phyloP scores from a whole-genome alignment of 257 asterid genomes.

The Eustoma russellianum region DNA sequence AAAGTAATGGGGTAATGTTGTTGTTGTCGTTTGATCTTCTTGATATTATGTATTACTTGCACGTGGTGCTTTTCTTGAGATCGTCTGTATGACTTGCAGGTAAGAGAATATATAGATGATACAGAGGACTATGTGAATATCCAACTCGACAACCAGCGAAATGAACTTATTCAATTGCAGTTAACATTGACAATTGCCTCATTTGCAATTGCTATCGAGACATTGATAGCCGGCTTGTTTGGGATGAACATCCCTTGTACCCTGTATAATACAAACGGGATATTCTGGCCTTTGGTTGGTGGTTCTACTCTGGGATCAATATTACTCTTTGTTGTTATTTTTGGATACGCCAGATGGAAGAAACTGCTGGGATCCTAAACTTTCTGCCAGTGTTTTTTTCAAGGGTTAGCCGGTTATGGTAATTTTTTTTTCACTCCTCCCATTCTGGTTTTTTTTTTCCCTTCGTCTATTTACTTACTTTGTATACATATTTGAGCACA shows the following conservation, averaged over 20 bases:
- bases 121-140: slow-evolving; percentile 89
- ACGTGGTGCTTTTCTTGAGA: neutral
- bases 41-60: too few species aligned
- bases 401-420: neutral
- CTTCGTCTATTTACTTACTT: too few species aligned
- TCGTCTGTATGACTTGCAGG: slow-evolving; percentile 30
- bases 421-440: neutral
- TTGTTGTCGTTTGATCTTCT: neutral
- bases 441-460: too few species aligned
- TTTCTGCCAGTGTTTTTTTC: neutral
- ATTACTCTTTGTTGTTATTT: slow-evolving; percentile 43
- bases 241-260: slow-evolving; percentile 82
- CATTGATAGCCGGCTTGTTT: slow-evolving; percentile 50
- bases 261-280: slow-evolving; percentile 12
- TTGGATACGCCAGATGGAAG: slow-evolving; percentile 83
- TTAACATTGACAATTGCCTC: slow-evolving; percentile 69
- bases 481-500: slow-evolving; percentile 8
- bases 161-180: slow-evolving; percentile 85
- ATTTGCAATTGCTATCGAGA: slow-evolving; percentile 62
- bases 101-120: slow-evolving; percentile 85
- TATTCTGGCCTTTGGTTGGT: slow-evolving; percentile 36
- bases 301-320: slow-evolving; percentile 33
- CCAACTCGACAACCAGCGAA: slow-evolving; percentile 88
- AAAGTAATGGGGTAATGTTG: too few species aligned
- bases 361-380: slow-evolving; percentile 71